Evolutionary conservation across 768 basidiomycete genomes (phyloP).

Genomic region (Cystobasidiopsis lactophilus): DNA sequence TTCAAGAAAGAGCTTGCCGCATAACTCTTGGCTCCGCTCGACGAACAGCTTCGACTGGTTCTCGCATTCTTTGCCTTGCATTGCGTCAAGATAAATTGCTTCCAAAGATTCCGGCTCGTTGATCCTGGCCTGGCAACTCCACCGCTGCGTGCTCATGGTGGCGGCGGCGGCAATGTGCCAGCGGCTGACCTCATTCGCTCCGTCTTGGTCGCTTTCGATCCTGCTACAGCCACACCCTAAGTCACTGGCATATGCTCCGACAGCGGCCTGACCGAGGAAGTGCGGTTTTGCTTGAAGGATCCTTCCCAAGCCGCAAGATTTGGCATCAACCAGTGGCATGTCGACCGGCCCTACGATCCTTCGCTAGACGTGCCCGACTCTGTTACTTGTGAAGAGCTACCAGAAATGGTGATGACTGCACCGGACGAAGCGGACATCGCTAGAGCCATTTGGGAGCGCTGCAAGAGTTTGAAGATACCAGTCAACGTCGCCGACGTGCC

Average conservation of each 20-base stretch:
- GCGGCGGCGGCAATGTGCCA: slow-evolving; percentile 81
- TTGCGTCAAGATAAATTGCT: too few species aligned
- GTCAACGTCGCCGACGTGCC: slow-evolving; percentile 96
- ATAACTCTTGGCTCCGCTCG: too few species aligned
- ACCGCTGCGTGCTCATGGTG: slow-evolving; percentile 68
- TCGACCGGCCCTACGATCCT: slow-evolving; percentile 2
- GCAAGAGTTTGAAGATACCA: slow-evolving; percentile 47
- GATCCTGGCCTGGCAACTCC: slow-evolving; percentile 80
- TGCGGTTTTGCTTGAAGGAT: slow-evolving; percentile 22
- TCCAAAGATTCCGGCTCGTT: slow-evolving; percentile 25
- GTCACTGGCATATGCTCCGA: slow-evolving; percentile 57
- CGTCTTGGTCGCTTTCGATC: slow-evolving; percentile 35
- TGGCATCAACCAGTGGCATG: slow-evolving; percentile 32
- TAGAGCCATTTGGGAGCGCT: slow-evolving; percentile 45
- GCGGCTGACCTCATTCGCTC: slow-evolving; percentile 72
- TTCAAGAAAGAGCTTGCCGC: too few species aligned
- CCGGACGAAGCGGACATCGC: slow-evolving; percentile 55
- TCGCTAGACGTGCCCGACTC: neutral
- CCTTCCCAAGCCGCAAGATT: slow-evolving; percentile 24
- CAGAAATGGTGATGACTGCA: slow-evolving; percentile 29
- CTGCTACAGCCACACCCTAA: slow-evolving; percentile 36
- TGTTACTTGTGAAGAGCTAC: neutral
- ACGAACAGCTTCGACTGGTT: too few species aligned
- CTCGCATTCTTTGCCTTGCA: too few species aligned
- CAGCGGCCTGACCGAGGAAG: slow-evolving; percentile 36